Evolutionary conservation across 352 stramenopile species (phyloP).

Genomic region (Phytophthora meadii): DNA sequence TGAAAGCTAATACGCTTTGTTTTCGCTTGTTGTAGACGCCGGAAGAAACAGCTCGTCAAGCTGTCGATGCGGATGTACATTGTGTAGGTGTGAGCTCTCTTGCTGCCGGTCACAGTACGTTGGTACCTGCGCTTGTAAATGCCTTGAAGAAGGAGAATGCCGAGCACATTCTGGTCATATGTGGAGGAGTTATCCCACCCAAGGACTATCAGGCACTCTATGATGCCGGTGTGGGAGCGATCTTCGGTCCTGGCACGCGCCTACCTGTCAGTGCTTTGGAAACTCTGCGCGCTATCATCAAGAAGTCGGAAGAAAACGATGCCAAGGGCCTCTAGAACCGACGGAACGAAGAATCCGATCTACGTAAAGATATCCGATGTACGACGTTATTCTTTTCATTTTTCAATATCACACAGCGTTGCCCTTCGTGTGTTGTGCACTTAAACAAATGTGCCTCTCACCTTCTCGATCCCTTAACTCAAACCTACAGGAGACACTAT

Average conservation of each 20-base stretch:
- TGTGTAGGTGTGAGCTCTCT: conserved; percentile 91
- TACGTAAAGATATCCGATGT: conserved; percentile 19
- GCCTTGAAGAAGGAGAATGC: conserved; percentile 92
- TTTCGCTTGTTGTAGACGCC: conserved; percentile 40
- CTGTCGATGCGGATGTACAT: conserved; percentile 97
- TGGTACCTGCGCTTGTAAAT: conserved; percentile 93
- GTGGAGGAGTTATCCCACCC: conserved; percentile 96
- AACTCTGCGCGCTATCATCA: conserved; percentile 59
- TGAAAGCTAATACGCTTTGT: conserved; percentile 1
- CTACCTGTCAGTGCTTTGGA: conserved; percentile 85
- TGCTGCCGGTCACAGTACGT: conserved; percentile 95
- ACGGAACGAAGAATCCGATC: conserved; percentile 1
- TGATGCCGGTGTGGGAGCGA: conserved; percentile 89
- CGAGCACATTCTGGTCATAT: conserved; percentile 95
- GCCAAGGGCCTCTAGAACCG: conserved; percentile 40
- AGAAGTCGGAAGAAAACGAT: conserved; percentile 58
- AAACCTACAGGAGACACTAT: conserved; percentile 26
- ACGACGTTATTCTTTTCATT: conserved; percentile 5
- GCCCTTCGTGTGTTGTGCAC: conserved; percentile 3
- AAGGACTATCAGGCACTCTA: conserved; percentile 97
- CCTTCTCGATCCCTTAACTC: conserved; percentile 32
- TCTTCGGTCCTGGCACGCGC: conserved; percentile 96
- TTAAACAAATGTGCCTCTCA: conserved; percentile 19
- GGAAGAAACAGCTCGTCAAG: conserved; percentile 70
- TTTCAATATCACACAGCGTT: conserved; percentile 1